These are phyloP conservation scores for Penicillium cataractarum DNA, from an alignment of 495 filamentous ascomycete genomes.

Conservation along the genomic window DNA sequence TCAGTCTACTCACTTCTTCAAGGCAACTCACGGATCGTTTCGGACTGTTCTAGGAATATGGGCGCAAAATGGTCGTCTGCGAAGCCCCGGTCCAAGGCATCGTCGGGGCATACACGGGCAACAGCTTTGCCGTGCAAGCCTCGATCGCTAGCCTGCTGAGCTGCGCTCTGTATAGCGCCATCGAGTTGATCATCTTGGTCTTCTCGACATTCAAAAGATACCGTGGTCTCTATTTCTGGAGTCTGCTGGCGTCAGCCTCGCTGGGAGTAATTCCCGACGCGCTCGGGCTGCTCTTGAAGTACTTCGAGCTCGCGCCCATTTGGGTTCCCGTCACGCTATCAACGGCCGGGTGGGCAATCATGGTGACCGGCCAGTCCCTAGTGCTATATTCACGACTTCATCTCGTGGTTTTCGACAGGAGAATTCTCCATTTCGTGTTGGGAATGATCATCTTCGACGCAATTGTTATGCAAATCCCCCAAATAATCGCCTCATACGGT, in stretches of 20 bases:
- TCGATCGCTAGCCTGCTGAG: slow-evolving; percentile 21
- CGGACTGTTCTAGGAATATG: background rate
- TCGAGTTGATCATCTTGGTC: slow-evolving; percentile 46
- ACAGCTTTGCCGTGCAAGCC: slow-evolving; percentile 28
- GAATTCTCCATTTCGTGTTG: slow-evolving; percentile 44
- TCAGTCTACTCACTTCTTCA: background rate
- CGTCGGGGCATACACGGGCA: slow-evolving; percentile 27
- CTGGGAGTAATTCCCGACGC: slow-evolving; percentile 54
- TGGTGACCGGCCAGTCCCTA: slow-evolving; percentile 62
- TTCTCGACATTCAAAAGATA: slow-evolving; percentile 45
- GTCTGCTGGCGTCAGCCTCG: slow-evolving; percentile 37
- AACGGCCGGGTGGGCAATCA: slow-evolving; percentile 54
- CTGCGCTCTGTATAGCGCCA: slow-evolving; percentile 19
- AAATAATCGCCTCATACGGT: slow-evolving; percentile 50
- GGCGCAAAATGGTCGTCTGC: slow-evolving; percentile 20
- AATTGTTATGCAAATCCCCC: slow-evolving; percentile 48
- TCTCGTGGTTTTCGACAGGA: slow-evolving; percentile 47
- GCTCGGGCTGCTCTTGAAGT: slow-evolving; percentile 57
- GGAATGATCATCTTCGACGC: slow-evolving; percentile 57
- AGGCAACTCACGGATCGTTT: background rate
- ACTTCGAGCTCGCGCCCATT: slow-evolving; percentile 42
- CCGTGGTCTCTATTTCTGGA: slow-evolving; percentile 24
- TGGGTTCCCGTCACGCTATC: slow-evolving; percentile 38
- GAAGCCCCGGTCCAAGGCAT: slow-evolving; percentile 27
- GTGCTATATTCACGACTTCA: slow-evolving; percentile 64